phyloP scores from a whole-genome alignment of 2,329 filamentous ascomycete species.

The Arthrobotrys pseudoclavata region DNA sequence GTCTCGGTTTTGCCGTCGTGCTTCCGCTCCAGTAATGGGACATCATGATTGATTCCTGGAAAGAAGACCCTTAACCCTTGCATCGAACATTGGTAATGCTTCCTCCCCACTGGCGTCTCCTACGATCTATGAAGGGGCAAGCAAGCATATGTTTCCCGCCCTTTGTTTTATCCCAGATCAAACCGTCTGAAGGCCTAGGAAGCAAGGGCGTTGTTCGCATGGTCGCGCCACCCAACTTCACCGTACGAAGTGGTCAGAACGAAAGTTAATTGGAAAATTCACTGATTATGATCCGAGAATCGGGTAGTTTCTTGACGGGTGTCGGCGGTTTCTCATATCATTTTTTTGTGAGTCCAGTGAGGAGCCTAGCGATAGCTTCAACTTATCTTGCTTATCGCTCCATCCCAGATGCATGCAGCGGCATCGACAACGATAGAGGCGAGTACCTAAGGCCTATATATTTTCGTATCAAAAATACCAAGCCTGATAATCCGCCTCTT shows the following conservation, averaged over 20 bases:
- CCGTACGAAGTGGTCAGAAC: conserved; percentile 30
- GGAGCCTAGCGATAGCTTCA: conserved; percentile 20
- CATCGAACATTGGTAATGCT: conserved; percentile 38
- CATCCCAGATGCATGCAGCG: conserved; percentile 27
- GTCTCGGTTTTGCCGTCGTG: conserved; percentile 16
- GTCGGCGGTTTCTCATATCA: conserved; percentile 41
- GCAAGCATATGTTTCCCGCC: conserved; percentile 22
- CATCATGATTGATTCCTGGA: conserved; percentile 22
- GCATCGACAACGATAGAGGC: conserved; percentile 23
- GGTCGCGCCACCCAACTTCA: conserved; percentile 36
- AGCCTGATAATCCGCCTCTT: conserved; percentile 13
- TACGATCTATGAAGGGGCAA: conserved; percentile 28
- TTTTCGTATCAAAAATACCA: conserved; percentile 40
- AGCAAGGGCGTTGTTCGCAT: conserved; percentile 37
- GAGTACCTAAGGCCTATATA: conserved; percentile 12
- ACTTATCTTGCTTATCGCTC: conserved; percentile 43
- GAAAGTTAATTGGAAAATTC: conserved; percentile 16
- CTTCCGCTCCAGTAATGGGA: conserved; percentile 22
- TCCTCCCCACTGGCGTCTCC: conserved; percentile 12
- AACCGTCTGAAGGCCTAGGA: conserved; percentile 23
- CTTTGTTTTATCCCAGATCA: conserved; percentile 14
- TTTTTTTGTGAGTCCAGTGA: conserved; percentile 7
- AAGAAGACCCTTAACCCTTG: conserved; percentile 31
- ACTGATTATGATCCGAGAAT: conserved; percentile 38
- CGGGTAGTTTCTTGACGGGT: conserved; percentile 30